Percentiles rank a stretch among this genome's conserved stretches.
These are phyloP conservation scores for Ruellia speciosa DNA, from an alignment of 305 asterid species.

Conservation along the genomic window DNA sequence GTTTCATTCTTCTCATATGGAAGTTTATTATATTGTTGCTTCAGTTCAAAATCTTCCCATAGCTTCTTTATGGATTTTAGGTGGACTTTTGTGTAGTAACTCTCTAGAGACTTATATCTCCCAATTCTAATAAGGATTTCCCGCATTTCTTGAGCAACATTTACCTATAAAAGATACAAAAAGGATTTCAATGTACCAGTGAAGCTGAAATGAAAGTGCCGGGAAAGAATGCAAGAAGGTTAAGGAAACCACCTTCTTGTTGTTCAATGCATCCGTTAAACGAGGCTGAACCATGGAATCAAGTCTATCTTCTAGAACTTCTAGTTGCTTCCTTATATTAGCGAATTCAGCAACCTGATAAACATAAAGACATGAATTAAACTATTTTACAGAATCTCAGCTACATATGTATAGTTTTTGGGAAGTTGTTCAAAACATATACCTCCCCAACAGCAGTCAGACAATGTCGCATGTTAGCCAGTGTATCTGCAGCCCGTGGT, in stretches of 20 bases:
- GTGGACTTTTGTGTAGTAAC: conserved; percentile 75
- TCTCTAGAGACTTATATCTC: conserved; percentile 79
- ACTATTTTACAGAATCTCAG: conserved; percentile 19
- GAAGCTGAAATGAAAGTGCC: conserved; percentile 17
- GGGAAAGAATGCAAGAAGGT: conserved; percentile 15
- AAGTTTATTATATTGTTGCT: conserved; percentile 66
- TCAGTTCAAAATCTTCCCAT: conserved; percentile 83
- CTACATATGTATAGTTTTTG: conserved; percentile 1
- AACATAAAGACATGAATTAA: conserved; percentile 21
- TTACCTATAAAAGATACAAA: conserved; percentile 39
- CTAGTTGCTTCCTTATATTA: conserved; percentile 95
- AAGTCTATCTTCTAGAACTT: conserved; percentile 93
- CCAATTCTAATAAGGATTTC: conserved; percentile 80
- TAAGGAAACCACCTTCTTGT: conserved; percentile 52
- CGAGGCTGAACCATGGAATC: conserved; percentile 98
- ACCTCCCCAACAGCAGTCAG: conserved; percentile 98
- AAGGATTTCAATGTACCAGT: conserved; percentile 9
- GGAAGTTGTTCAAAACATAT: conserved; percentile 11
- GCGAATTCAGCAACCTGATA: conserved; percentile 98
- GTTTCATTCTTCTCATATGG: conserved; percentile 57
- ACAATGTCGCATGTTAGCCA: conserved; percentile 96
- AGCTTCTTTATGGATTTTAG: conserved; percentile 67
- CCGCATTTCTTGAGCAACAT: conserved; percentile 90
- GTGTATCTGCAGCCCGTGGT: conserved; percentile 92
- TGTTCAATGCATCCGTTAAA: conserved; percentile 78